Evolutionary conservation across 495 filamentous ascomycete genomes (phyloP).

Genomic region (Alectoria sarmentosa): DNA sequence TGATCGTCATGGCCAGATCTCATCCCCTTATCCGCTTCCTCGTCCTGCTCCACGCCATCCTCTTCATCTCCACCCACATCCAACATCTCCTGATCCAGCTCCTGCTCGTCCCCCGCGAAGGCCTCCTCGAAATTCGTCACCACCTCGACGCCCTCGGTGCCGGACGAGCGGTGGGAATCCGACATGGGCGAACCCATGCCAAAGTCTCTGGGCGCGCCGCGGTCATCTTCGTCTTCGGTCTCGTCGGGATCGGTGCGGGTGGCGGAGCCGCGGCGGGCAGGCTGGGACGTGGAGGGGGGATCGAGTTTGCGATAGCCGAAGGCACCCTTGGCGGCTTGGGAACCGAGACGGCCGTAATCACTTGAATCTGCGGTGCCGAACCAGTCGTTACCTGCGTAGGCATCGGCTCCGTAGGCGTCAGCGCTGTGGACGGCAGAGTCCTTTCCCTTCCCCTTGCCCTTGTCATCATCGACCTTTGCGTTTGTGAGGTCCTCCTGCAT

Average conservation of each 20-base stretch:
- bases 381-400: not conserved
- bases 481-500: not conserved
- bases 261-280: not conserved
- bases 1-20: too few relatives aligned
- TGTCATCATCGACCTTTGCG: too few relatives aligned
- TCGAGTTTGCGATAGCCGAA: too few relatives aligned
- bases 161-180: not conserved
- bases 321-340: not conserved
- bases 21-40: not conserved
- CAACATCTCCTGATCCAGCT: not conserved
- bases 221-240: not conserved
- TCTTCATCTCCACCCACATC: not conserved
- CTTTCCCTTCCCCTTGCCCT: not conserved
- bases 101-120: not conserved
- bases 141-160: not conserved
- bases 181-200: not conserved
- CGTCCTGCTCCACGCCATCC: not conserved
- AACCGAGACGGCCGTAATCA: not conserved
- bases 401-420: not conserved
- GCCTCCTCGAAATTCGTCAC: not conserved
- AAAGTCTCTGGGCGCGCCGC: not conserved
- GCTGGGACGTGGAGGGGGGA: not conserved
- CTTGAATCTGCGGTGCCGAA: too few relatives aligned
- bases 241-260: not conserved
- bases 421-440: not conserved